These are phyloP conservation scores for Pharus latifolius DNA, from an alignment of 176 grass and related monocot species.

Conservation along the genomic window DNA sequence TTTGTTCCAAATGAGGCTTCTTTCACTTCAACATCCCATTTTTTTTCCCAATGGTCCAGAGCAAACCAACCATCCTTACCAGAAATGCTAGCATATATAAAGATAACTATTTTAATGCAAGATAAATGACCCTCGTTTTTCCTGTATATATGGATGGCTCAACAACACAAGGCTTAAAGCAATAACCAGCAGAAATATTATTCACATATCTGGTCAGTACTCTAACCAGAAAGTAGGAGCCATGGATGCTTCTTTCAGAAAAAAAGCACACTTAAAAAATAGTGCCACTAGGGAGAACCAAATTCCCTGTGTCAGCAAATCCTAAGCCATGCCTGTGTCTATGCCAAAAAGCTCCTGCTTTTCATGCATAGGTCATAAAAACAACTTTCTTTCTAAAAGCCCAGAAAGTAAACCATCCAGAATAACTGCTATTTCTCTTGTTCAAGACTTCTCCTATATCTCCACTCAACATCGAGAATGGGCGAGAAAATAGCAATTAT, in stretches of 20 bases:
- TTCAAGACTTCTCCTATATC: not conserved
- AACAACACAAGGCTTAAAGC: conserved; percentile 5
- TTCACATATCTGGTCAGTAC: not conserved
- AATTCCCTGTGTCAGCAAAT: not conserved
- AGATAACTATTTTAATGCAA: not conserved
- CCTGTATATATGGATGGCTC: conserved; percentile 2
- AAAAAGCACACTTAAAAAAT: conserved; percentile 1
- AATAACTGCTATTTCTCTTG: not conserved
- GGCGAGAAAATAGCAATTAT: not conserved
- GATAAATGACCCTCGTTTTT: not conserved
- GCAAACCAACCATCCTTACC: not conserved
- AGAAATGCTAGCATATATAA: not conserved
- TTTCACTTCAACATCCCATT: not conserved
- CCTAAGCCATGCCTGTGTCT: not conserved
- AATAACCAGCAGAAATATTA: not conserved
- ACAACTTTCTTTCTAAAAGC: not conserved
- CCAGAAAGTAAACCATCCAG: not conserved
- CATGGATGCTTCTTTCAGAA: not conserved
- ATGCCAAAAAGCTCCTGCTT: not conserved
- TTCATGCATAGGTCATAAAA: not conserved
- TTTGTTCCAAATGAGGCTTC: not conserved
- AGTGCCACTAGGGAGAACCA: not conserved
- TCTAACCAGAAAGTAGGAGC: not conserved
- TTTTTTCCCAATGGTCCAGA: not conserved
- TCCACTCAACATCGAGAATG: not conserved